phyloP scores from a whole-genome alignment of 257 asterid genomes.

The Petunia axillaris region DNA sequence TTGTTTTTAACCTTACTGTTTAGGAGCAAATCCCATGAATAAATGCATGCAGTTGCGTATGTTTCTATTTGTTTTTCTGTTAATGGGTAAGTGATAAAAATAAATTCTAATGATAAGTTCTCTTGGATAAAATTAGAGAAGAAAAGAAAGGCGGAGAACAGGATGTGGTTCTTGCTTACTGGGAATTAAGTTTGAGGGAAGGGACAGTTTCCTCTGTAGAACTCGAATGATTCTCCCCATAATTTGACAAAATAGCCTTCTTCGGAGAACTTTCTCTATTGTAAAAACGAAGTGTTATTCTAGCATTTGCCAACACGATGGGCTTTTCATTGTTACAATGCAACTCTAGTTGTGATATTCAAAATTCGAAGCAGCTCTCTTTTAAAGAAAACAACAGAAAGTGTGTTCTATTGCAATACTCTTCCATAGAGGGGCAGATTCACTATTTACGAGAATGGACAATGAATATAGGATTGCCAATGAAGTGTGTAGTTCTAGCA shows the following conservation, averaged over 20 bases:
- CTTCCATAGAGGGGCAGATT: no score
- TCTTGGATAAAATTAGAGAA: not conserved
- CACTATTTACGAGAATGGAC: no score
- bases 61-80: not conserved
- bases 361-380: no score
- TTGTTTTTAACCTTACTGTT: not conserved
- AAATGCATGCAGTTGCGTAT: not conserved
- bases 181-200: not conserved
- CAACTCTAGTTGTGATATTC: no score
- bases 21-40: slow-evolving; percentile 10
- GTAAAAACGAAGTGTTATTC: no score
- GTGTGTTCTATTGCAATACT: no score
- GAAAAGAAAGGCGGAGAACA: not conserved
- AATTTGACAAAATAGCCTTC: not conserved
- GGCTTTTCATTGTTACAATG: no score
- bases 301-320: no score
- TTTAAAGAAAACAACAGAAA: no score
- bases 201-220: not conserved
- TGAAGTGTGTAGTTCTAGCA: no score
- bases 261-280: not conserved
- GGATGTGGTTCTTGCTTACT: not conserved
- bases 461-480: no score
- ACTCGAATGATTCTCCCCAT: not conserved
- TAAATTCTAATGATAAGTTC: not conserved
- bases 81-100: not conserved